Base-by-base conservation (phyloP, 1,284 basidiomycete genomes). In the Microbotryomycetes sp. region DNA sequence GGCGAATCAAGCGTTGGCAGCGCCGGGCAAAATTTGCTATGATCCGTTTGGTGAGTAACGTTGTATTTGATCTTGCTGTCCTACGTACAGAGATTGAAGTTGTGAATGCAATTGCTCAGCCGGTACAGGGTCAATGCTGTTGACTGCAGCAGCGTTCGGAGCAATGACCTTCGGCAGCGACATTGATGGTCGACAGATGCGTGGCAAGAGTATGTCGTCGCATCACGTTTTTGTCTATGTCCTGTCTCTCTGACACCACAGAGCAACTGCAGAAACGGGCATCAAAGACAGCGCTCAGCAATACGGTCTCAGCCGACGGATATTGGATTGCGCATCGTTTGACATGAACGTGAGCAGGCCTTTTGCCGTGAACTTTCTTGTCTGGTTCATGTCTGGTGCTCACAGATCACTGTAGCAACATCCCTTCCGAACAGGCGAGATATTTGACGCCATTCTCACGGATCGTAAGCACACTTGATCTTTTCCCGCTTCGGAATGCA, bases 91-190 rank as follows among this genome's bases (percentile, higher is more conserved):
- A n/a, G n/a, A n/a, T n/a, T n/a, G n/a, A n/a, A n/a, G n/a, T 46
- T n/a, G n/a, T n/a, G n/a, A n/a, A n/a, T n/a, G n/a, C n/a, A n/a
- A 22, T 22, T 29, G 22, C 28, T 42, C 50, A 67, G 70, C 89
- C 53, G 96, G 96, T 1, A 98, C 96, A 0, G 96, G 96, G 6
- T 96, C 92, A 67, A 89, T 97, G 85, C 85, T 92, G 30, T 93
- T 97, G 76, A 77, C 80, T 0, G 71, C 73, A 3, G 89, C 91
- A 0, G 83, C 91, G 72, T 96, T 94, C 69, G 96, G 96, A 15
- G 88, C 92, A 0, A 78, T 84, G 52, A 83, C 93, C 1, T 84
- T 89, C 59, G 96, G 94, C 4, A 94, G 90, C 29, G 96, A 99
- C 75, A 97, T 99, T 56, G 96, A 99, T 72, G 94, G 92, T 0